Percentiles rank a stretch among this genome's conserved stretches.
phyloP scores from a whole-genome alignment of 2,329 filamentous ascomycete species.

The Basipetospora sp. region DNA sequence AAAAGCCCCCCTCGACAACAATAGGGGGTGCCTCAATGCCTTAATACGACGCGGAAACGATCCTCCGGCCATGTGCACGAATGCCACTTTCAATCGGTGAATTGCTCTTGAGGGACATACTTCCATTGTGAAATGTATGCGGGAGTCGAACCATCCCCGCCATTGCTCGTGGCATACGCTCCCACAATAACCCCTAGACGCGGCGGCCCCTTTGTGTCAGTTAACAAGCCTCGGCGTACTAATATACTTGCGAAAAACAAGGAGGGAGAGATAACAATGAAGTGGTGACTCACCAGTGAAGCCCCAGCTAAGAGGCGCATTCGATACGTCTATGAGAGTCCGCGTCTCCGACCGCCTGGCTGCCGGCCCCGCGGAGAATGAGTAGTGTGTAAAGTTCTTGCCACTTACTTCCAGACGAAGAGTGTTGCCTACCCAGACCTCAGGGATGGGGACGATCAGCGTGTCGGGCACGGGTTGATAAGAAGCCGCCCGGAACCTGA shows the following conservation, averaged over 20 bases:
- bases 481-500: constrained; percentile 30
- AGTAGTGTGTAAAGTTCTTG: constrained; percentile 30
- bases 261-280: too few relatives aligned
- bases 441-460: constrained; percentile 23
- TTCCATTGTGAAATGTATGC: constrained; percentile 34
- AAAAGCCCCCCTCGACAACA: too few relatives aligned
- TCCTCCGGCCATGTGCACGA: background rate
- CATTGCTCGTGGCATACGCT: constrained; percentile 38
- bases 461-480: constrained; percentile 23
- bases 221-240: too few relatives aligned
- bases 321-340: constrained; percentile 19
- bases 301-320: constrained; percentile 24
- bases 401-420: constrained; percentile 28
- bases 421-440: constrained; percentile 19
- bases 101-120: constrained; percentile 25
- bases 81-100: constrained; percentile 15
- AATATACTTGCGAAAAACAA: too few relatives aligned
- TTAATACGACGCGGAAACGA: background rate
- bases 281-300: constrained; percentile 19
- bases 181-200: constrained; percentile 33
- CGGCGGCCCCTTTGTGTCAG: too few relatives aligned
- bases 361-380: constrained; percentile 23
- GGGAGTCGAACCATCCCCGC: constrained; percentile 24
- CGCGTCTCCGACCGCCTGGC: constrained; percentile 16
- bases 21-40: too few relatives aligned